phyloP scores from a whole-genome alignment of 1,139 yeast species.

The Eremothecium coryli region DNA sequence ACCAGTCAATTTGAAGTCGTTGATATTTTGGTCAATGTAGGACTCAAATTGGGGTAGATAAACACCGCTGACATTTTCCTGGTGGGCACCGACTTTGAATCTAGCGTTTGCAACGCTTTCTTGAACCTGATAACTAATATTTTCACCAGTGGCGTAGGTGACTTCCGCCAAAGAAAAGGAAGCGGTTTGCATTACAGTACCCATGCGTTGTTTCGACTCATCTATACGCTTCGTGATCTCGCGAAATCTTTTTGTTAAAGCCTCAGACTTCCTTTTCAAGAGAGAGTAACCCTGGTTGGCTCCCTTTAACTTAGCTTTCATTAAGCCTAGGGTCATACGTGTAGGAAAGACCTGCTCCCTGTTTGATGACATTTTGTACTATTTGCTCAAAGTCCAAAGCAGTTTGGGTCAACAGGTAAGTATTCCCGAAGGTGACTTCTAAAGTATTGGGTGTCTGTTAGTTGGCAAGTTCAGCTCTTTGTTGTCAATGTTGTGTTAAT shows the following conservation, averaged over 20 bases:
- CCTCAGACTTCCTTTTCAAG: slow-evolving; percentile 92
- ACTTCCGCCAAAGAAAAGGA: slow-evolving; percentile 96
- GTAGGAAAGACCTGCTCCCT: slow-evolving; percentile 92
- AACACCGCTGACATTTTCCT: slow-evolving; percentile 95
- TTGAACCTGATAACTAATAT: slow-evolving; percentile 89
- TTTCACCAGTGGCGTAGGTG: slow-evolving; percentile 92
- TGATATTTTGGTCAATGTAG: slow-evolving; percentile 69
- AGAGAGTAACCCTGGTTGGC: slow-evolving; percentile 95
- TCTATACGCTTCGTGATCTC: slow-evolving; percentile 92
- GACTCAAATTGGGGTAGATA: slow-evolving; percentile 87
- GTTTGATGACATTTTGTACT: slow-evolving; percentile 30
- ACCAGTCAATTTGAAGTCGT: slow-evolving; percentile 93
- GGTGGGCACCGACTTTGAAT: slow-evolving; percentile 82
- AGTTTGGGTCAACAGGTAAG: not conserved
- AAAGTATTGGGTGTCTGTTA: no score
- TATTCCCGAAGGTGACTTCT: no score
- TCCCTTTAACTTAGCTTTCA: slow-evolving; percentile 94
- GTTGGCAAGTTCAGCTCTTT: no score
- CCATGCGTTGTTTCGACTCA: slow-evolving; percentile 94
- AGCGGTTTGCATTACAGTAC: slow-evolving; percentile 96
- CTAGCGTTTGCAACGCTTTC: slow-evolving; percentile 88
- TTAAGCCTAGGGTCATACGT: slow-evolving; percentile 89
- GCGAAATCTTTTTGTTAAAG: slow-evolving; percentile 89
- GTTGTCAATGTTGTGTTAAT: no score
- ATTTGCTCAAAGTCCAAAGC: no score